phyloP scores from a whole-genome alignment of 1,284 basidiomycete genomes.

The Microbotryum saponariae region DNA sequence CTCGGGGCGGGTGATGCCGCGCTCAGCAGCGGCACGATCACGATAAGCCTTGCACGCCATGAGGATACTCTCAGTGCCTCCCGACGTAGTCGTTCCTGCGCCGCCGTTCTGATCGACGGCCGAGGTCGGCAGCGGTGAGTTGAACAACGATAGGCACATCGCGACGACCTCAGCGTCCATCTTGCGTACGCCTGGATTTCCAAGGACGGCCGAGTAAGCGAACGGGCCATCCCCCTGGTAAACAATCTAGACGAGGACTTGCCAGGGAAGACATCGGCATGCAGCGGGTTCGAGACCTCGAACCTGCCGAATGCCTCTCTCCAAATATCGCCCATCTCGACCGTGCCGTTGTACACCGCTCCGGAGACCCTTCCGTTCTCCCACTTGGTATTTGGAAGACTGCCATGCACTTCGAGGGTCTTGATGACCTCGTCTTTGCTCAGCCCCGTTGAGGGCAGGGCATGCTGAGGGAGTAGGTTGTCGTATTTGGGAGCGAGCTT shows the following conservation, averaged over 20 bases:
- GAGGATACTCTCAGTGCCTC: conserved; percentile 91
- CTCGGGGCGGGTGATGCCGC: conserved; percentile 85
- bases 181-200: conserved; percentile 61
- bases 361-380: conserved; percentile 63
- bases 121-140: conserved; percentile 22
- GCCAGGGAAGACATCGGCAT: conserved; percentile 67
- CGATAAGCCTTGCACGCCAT: conserved; percentile 91
- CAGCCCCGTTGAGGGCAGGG: conserved; percentile 61
- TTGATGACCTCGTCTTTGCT: conserved; percentile 65
- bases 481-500: conserved; percentile 57
- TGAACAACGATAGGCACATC: conserved; percentile 73
- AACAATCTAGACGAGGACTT: background rate
- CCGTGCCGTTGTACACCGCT: conserved; percentile 54
- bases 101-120: conserved; percentile 51
- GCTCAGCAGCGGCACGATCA: conserved; percentile 78
- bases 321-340: conserved; percentile 56
- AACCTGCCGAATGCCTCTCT: conserved; percentile 44
- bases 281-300: conserved; percentile 65
- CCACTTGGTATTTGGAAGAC: conserved; percentile 52
- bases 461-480: conserved; percentile 55
- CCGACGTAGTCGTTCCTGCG: conserved; percentile 86
- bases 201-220: background rate
- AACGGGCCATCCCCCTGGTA: background rate
- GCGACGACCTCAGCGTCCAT: conserved; percentile 96
- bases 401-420: conserved; percentile 73